These are phyloP conservation scores for Cicer yamashitae DNA, from an alignment of 306 rosid species.

Conservation along the genomic window DNA sequence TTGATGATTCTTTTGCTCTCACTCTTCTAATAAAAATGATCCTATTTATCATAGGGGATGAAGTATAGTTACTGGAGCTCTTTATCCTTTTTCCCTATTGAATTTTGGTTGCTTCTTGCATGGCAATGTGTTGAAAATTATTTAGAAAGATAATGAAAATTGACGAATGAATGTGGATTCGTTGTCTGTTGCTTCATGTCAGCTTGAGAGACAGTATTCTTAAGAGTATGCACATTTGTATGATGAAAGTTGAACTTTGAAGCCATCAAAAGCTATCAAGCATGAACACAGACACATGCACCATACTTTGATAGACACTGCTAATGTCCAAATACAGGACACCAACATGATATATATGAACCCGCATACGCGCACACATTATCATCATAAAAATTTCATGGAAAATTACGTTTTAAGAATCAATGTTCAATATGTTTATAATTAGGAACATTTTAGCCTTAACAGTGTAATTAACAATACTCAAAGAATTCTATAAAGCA, in stretches of 20 bases:
- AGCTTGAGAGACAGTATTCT: neutral
- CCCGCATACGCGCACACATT: too few species aligned
- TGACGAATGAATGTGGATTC: neutral
- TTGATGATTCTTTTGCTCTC: neutral
- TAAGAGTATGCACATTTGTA: neutral
- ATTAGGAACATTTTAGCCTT: slow-evolving; percentile 15
- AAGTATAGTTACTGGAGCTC: neutral
- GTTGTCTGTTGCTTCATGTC: neutral
- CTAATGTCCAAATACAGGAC: neutral
- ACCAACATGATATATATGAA: neutral
- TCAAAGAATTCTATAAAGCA: neutral
- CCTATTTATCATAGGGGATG: neutral
- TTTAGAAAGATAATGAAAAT: neutral
- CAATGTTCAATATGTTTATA: slow-evolving; percentile 9
- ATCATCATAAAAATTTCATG: neutral
- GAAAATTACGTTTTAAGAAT: slow-evolving; percentile 18
- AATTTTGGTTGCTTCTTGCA: neutral
- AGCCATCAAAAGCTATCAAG: neutral
- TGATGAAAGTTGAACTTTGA: slow-evolving; percentile 21
- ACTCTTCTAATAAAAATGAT: neutral
- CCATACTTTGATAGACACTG: neutral
- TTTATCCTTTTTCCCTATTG: neutral
- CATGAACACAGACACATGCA: neutral
- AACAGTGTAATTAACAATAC: neutral
- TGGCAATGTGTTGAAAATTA: slow-evolving; percentile 8